These are phyloP conservation scores for Cardamine resedifolia DNA, from an alignment of 345 rosid genomes.

Conservation along the genomic window DNA sequence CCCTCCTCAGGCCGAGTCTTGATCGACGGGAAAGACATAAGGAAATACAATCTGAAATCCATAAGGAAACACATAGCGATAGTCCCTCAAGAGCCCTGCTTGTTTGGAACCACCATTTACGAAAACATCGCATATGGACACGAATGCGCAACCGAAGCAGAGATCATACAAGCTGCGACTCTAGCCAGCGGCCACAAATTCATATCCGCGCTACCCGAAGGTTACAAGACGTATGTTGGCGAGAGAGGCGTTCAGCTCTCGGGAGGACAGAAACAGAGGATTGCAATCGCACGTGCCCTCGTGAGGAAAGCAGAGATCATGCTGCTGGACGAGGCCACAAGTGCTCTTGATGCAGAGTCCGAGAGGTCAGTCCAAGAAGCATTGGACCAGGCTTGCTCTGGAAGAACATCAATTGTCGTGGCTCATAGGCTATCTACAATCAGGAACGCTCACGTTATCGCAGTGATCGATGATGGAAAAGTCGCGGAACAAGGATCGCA, in stretches of 20 bases:
- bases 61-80: slow-evolving; percentile 83
- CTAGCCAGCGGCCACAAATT: slow-evolving; percentile 89
- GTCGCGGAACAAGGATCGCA: slow-evolving; percentile 97
- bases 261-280: slow-evolving; percentile 96
- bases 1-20: slow-evolving; percentile 85
- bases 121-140: slow-evolving; percentile 96
- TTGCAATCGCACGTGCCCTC: slow-evolving; percentile 80
- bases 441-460: slow-evolving; percentile 82
- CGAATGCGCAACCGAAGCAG: slow-evolving; percentile 81
- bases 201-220: slow-evolving; percentile 74
- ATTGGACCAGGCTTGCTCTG: slow-evolving; percentile 84
- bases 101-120: slow-evolving; percentile 73
- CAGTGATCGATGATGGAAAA: slow-evolving; percentile 90
- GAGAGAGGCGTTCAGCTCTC: slow-evolving; percentile 94
- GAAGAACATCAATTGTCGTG: slow-evolving; percentile 86
- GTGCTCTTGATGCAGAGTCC: slow-evolving; percentile 90
- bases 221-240: slow-evolving; percentile 82
- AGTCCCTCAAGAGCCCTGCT: slow-evolving; percentile 96
- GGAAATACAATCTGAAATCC: slow-evolving; percentile 91
- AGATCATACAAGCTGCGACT: slow-evolving; percentile 91
- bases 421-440: slow-evolving; percentile 90
- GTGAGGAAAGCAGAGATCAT: slow-evolving; percentile 82
- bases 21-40: slow-evolving; percentile 91
- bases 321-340: slow-evolving; percentile 96
- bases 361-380: slow-evolving; percentile 96